Percentiles rank a stretch among this genome's conserved stretches.
Evolutionary conservation across 2,329 filamentous ascomycete species (phyloP).

Genomic region (Penicillium sp.): DNA sequence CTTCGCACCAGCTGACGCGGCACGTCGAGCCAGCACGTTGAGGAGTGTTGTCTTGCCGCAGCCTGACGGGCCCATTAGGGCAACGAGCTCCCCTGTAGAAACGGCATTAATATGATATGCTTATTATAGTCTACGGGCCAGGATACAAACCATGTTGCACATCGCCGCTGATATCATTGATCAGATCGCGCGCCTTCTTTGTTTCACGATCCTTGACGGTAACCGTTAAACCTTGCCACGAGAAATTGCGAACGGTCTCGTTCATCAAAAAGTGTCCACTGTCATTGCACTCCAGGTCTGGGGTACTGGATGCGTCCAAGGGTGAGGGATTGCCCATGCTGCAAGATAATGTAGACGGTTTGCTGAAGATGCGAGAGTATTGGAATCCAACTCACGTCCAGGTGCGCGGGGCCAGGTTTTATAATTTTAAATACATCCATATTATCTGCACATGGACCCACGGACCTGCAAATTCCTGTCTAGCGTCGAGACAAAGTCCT

Average conservation of each 20-base stretch:
- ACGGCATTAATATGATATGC: background rate
- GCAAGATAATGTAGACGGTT: background rate
- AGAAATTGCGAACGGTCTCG: slow-evolving; percentile 60
- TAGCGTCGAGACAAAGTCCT: background rate
- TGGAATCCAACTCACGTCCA: background rate
- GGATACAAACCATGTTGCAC: slow-evolving; percentile 56
- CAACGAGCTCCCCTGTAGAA: slow-evolving; percentile 65
- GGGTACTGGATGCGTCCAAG: background rate
- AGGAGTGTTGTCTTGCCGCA: slow-evolving; percentile 80
- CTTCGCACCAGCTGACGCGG: slow-evolving; percentile 52
- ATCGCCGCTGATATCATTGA: slow-evolving; percentile 61
- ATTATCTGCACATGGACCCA: background rate
- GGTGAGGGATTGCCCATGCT: slow-evolving; percentile 1
- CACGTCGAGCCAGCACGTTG: slow-evolving; percentile 70
- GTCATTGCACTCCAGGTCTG: slow-evolving; percentile 33
- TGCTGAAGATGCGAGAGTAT: background rate
- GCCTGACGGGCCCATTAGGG: slow-evolving; percentile 74
- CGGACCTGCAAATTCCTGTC: background rate
- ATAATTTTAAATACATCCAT: slow-evolving; percentile 4
- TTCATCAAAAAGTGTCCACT: slow-evolving; percentile 48
- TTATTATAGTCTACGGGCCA: background rate
- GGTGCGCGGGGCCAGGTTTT: background rate
- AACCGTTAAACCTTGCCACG: slow-evolving; percentile 66
- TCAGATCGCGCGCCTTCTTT: slow-evolving; percentile 60
- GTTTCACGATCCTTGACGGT: slow-evolving; percentile 69